phyloP scores from a whole-genome alignment of 2,329 filamentous ascomycete species.

The Sporothrix pallida region DNA sequence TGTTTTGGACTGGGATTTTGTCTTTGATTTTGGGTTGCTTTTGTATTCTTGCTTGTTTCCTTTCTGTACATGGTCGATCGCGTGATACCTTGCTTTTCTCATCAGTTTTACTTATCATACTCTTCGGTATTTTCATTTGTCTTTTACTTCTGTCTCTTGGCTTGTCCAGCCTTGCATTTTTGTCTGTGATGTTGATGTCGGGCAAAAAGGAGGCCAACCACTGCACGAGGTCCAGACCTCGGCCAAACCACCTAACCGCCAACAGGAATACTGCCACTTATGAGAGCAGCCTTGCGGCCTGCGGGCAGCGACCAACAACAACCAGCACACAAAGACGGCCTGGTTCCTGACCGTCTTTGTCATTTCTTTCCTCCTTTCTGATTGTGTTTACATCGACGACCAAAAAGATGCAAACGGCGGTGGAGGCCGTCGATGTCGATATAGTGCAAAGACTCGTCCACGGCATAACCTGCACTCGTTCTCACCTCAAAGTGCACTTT shows the following conservation, averaged over 20 bases:
- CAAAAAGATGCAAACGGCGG: too few relatives aligned
- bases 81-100: constrained; percentile 23
- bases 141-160: background rate
- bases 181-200: background rate
- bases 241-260: background rate
- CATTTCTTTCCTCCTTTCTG: background rate
- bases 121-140: background rate
- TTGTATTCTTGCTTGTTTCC: background rate
- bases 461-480: background rate
- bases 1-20: background rate
- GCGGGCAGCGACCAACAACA: background rate
- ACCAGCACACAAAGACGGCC: too few relatives aligned
- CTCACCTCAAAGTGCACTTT: background rate
- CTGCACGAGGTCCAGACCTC: background rate
- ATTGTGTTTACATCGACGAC: background rate
- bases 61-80: constrained; percentile 5
- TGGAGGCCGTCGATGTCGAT: too few relatives aligned
- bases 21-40: background rate
- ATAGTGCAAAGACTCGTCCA: background rate
- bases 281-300: background rate
- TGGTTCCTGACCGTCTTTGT: background rate
- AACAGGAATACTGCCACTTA: background rate
- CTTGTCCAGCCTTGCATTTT: background rate
- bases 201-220: constrained; percentile 16
- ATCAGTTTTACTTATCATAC: background rate